A percentile compares a stretch with the other conserved stretches of the same genome.
phyloP scores from a whole-genome alignment of 768 basidiomycete genomes.

The Sutorius australiensis region DNA sequence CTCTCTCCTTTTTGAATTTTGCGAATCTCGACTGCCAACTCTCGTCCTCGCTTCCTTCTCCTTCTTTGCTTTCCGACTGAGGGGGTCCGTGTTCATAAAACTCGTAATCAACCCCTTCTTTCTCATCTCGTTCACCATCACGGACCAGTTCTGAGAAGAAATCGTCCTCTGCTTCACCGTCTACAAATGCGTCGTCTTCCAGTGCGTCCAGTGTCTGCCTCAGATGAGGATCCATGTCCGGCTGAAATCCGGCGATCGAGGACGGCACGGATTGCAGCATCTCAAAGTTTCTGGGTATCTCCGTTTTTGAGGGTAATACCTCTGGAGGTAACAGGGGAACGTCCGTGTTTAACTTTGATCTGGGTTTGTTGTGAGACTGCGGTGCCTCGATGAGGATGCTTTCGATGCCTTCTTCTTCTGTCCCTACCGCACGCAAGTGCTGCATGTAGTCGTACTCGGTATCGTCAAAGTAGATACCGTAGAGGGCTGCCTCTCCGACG shows the following conservation, averaged over 20 bases:
- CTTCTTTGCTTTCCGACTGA: constrained; percentile 18
- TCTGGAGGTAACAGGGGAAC: constrained; percentile 58
- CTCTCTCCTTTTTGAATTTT: constrained; percentile 63
- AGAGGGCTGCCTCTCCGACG: constrained; percentile 82
- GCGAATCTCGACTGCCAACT: constrained; percentile 81
- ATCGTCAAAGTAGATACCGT: constrained; percentile 94
- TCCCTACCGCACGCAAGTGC: constrained; percentile 78
- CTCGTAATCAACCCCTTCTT: constrained; percentile 62
- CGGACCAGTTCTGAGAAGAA: constrained; percentile 72
- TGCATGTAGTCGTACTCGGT: constrained; percentile 98
- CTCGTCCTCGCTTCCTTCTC: constrained; percentile 28
- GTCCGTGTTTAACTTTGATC: constrained; percentile 33
- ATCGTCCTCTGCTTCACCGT: constrained; percentile 67
- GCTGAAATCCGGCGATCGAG: constrained; percentile 85
- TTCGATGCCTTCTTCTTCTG: constrained; percentile 77
- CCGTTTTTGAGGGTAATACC: constrained; percentile 64
- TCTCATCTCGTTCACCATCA: constrained; percentile 62
- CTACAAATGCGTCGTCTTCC: constrained; percentile 94
- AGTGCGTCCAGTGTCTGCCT: constrained; percentile 90
- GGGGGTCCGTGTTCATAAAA: constrained; percentile 51
- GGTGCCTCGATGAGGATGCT: constrained; percentile 80
- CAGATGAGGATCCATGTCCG: constrained; percentile 94
- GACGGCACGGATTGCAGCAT: constrained; percentile 74
- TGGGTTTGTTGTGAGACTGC: constrained; percentile 34
- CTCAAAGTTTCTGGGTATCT: constrained; percentile 74